These are phyloP conservation scores for Ophioceras dolichostomum DNA, from an alignment of 2,329 filamentous ascomycete genomes.

Conservation along the genomic window DNA sequence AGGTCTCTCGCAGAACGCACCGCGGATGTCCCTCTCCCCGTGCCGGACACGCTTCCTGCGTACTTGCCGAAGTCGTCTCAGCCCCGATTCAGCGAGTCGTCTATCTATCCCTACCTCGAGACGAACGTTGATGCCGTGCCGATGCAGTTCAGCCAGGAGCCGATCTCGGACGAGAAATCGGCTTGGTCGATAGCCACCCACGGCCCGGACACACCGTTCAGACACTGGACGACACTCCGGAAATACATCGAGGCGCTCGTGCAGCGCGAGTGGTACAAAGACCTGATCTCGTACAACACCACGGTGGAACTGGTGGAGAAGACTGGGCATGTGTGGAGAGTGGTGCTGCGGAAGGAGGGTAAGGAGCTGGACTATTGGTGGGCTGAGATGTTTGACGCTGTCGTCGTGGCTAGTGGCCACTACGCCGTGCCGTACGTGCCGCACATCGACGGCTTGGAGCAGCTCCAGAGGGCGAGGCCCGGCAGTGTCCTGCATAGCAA, in stretches of 20 bases:
- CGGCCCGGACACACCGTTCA: conserved; percentile 46
- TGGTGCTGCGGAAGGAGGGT: conserved; percentile 33
- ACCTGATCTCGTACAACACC: conserved; percentile 41
- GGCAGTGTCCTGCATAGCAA: conserved; percentile 44
- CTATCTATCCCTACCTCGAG: conserved; percentile 50
- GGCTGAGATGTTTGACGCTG: conserved; percentile 45
- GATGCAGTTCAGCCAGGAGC: conserved; percentile 48
- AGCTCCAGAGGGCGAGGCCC: conserved; percentile 29
- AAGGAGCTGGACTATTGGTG: conserved; percentile 42
- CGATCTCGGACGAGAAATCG: conserved; percentile 29
- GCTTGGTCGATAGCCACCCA: conserved; percentile 35
- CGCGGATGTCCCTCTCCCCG: conserved; percentile 30
- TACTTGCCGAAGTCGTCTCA: conserved; percentile 25
- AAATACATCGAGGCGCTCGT: conserved; percentile 41
- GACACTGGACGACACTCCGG: conserved; percentile 45
- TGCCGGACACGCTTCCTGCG: conserved; percentile 34
- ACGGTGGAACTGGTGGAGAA: conserved; percentile 48
- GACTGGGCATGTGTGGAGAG: conserved; percentile 33
- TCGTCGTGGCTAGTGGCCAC: conserved; percentile 48
- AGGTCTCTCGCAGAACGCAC: conserved; percentile 28
- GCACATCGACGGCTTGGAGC: conserved; percentile 30
- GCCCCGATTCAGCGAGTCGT: conserved; percentile 42
- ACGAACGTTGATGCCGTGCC: conserved; percentile 48
- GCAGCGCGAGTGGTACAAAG: conserved; percentile 37
- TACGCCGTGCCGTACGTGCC: conserved; percentile 44